phyloP scores from a whole-genome alignment of 306 rosid species.

The Pterocarpus macrocarpus region DNA sequence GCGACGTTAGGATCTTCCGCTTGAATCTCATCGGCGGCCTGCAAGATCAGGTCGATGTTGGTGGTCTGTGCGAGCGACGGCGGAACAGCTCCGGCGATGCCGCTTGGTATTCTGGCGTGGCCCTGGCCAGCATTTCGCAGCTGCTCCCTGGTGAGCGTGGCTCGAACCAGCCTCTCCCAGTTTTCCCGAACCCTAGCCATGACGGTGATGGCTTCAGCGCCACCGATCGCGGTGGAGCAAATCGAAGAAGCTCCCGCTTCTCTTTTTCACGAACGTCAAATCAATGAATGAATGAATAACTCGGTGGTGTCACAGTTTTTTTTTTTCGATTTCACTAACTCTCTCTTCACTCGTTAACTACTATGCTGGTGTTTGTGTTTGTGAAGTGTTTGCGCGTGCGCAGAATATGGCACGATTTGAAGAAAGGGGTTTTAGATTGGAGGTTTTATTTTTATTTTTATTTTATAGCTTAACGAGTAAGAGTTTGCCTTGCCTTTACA shows the following conservation, averaged over 20 bases:
- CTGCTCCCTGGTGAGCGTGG: slow-evolving; percentile 77
- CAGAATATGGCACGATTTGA: no score
- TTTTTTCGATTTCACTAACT: no score
- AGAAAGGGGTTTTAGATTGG: background rate
- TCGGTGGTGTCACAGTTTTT: no score
- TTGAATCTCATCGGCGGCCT: slow-evolving; percentile 93
- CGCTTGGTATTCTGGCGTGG: slow-evolving; percentile 66
- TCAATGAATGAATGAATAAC: no score
- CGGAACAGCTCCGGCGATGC: slow-evolving; percentile 86
- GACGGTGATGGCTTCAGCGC: slow-evolving; percentile 51
- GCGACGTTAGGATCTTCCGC: slow-evolving; percentile 78
- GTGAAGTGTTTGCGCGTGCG: no score
- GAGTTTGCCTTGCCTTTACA: background rate
- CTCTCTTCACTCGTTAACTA: no score
- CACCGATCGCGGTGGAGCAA: background rate
- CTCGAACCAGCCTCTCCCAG: slow-evolving; percentile 90
- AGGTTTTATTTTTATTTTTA: background rate
- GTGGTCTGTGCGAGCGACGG: slow-evolving; percentile 76
- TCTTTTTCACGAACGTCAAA: background rate
- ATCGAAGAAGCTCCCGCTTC: no score
- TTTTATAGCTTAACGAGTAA: background rate
- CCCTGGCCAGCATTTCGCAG: slow-evolving; percentile 76
- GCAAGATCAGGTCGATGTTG: slow-evolving; percentile 82
- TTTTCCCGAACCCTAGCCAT: slow-evolving; percentile 81
- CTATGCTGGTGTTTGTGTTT: no score